These are phyloP conservation scores for Blastomyces emzantsi DNA, from an alignment of 2,329 filamentous ascomycete genomes.

Conservation along the genomic window DNA sequence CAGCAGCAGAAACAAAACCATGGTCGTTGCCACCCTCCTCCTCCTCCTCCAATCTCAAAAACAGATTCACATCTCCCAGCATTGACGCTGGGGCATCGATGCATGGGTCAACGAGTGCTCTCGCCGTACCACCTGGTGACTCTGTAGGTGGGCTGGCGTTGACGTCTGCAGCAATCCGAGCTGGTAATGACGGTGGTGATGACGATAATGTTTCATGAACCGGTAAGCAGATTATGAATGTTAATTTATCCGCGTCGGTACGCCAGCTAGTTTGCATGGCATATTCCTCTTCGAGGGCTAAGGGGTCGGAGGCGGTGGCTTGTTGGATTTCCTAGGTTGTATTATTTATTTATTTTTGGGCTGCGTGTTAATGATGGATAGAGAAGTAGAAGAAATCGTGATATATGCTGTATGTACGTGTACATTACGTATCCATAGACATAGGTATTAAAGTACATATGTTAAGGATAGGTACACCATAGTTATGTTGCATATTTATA, in stretches of 20 bases:
- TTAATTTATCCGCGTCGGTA: conserved; percentile 72
- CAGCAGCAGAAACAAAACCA: conserved; percentile 20
- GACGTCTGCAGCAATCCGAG: not conserved
- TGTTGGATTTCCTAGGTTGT: conserved; percentile 58
- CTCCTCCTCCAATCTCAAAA: conserved; percentile 55
- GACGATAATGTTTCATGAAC: conserved; percentile 8
- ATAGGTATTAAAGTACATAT: not conserved
- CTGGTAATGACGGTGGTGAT: not conserved
- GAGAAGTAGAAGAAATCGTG: too few species aligned
- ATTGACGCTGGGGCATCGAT: conserved; percentile 51
- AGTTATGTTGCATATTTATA: conserved; percentile 10
- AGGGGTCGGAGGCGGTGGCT: conserved; percentile 78
- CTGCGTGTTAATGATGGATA: too few species aligned
- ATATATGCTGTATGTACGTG: not conserved
- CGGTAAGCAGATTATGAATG: conserved; percentile 71
- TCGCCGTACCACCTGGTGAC: not conserved
- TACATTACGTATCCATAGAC: too few species aligned
- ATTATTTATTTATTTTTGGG: conserved; percentile 7
- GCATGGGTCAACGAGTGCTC: conserved; percentile 29
- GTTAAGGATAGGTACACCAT: not conserved
- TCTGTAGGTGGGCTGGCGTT: not conserved
- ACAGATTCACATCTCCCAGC: conserved; percentile 73
- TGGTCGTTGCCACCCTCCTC: conserved; percentile 28
- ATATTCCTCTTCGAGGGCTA: conserved; percentile 74
- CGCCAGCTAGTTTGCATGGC: conserved; percentile 88